These are phyloP conservation scores for Colletotrichum noveboracense DNA, from an alignment of 2,329 filamentous ascomycete species.

Conservation along the genomic window DNA sequence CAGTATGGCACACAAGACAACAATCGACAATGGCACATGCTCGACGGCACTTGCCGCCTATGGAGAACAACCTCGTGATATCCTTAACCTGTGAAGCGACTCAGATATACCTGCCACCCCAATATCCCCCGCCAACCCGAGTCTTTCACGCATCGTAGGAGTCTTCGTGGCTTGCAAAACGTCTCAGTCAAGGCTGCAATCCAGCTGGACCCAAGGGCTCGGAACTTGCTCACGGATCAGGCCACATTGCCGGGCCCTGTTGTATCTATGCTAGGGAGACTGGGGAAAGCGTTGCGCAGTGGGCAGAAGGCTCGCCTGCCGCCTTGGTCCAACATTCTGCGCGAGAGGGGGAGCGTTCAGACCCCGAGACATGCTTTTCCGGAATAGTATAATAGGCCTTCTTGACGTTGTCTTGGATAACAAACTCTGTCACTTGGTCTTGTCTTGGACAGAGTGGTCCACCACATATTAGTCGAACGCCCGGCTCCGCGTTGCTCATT, in stretches of 20 bases:
- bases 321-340: neutral
- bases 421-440: neutral
- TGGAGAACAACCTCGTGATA: neutral
- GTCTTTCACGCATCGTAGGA: neutral
- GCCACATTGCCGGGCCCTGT: neutral
- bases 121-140: neutral
- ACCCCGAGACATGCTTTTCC: neutral
- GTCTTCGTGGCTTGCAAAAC: neutral
- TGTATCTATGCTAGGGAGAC: neutral
- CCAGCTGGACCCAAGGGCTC: neutral
- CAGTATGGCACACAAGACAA: neutral
- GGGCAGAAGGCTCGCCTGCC: neutral
- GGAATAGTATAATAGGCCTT: neutral
- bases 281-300: neutral
- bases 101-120: neutral
- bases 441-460: neutral
- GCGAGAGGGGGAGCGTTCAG: neutral
- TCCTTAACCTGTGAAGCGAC: neutral
- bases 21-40: neutral
- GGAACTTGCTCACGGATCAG: neutral
- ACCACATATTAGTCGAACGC: neutral
- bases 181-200: neutral
- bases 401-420: neutral
- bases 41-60: neutral
- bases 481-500: neutral